phyloP scores from a whole-genome alignment of 305 asterid species.

The Ilex paraguariensis region DNA sequence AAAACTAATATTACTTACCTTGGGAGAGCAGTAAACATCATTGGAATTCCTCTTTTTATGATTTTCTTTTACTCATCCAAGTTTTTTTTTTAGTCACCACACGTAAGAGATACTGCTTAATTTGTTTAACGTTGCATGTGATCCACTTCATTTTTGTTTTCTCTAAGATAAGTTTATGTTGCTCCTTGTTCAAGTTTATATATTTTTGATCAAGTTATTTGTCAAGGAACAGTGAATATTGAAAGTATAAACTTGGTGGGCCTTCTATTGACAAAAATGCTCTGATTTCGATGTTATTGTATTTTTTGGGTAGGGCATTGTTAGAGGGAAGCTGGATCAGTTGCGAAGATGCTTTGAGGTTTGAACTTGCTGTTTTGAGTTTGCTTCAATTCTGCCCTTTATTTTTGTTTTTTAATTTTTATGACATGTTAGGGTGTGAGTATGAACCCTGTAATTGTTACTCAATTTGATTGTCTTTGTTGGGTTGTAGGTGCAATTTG shows the following conservation, averaged over 20 bases:
- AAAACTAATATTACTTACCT: too few relatives aligned
- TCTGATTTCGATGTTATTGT: conserved; percentile 1
- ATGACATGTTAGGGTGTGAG: neutral
- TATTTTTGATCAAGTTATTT: too few relatives aligned
- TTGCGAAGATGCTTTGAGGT: conserved; percentile 97
- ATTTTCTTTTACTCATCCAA: too few relatives aligned
- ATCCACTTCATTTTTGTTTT: conserved; percentile 3
- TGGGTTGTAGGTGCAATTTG: conserved; percentile 85
- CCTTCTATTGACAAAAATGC: conserved; percentile 6
- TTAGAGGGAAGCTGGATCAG: conserved; percentile 98
- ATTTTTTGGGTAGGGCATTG: conserved; percentile 66
- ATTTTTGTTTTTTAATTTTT: neutral
- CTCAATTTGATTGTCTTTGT: conserved; percentile 11
- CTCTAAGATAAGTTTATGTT: neutral
- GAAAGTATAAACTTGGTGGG: neutral
- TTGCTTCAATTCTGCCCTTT: conserved; percentile 9
- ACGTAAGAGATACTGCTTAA: neutral
- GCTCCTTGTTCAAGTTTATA: too few relatives aligned
- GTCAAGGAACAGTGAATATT: too few relatives aligned
- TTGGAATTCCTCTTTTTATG: too few relatives aligned
- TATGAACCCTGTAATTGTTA: conserved; percentile 5
- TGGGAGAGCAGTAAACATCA: too few relatives aligned
- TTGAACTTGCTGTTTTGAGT: conserved; percentile 10
- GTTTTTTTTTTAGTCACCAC: too few relatives aligned
- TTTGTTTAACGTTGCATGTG: conserved; percentile 6